Conservation (phyloP, 257 asterid genomes). For the Solanum rostratum region DNA sequence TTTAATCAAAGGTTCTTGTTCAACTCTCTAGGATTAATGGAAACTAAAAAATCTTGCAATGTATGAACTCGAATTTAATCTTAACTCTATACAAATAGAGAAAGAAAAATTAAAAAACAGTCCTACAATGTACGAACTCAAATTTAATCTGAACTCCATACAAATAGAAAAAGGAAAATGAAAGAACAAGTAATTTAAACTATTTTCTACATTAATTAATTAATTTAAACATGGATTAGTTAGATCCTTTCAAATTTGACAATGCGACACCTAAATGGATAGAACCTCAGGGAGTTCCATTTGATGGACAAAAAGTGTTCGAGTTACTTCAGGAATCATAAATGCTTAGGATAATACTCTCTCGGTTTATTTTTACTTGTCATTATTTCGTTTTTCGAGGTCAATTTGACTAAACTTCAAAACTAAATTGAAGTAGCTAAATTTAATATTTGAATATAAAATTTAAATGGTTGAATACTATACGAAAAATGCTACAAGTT, state of each 20-base stretch:
- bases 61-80: rapidly evolving
- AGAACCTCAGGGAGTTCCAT: background rate
- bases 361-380: too few relatives aligned
- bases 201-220: background rate
- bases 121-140: rapidly evolving
- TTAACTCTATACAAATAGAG: background rate
- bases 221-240: background rate
- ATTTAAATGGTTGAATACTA: too few relatives aligned
- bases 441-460: too few relatives aligned
- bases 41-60: background rate
- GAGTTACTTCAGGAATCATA: background rate
- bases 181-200: background rate
- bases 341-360: background rate
- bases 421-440: too few relatives aligned
- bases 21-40: rapidly evolving
- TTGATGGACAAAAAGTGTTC: background rate
- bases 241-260: background rate
- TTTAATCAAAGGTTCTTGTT: background rate
- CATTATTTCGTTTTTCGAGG: too few relatives aligned
- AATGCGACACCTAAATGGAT: background rate
- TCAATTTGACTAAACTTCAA: too few relatives aligned
- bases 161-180: background rate
- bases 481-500: too few relatives aligned
- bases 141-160: background rate
- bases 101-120: too few relatives aligned